Conservation (phyloP, 2,329 filamentous ascomycete species). For the Ceratocystis albifundus region DNA sequence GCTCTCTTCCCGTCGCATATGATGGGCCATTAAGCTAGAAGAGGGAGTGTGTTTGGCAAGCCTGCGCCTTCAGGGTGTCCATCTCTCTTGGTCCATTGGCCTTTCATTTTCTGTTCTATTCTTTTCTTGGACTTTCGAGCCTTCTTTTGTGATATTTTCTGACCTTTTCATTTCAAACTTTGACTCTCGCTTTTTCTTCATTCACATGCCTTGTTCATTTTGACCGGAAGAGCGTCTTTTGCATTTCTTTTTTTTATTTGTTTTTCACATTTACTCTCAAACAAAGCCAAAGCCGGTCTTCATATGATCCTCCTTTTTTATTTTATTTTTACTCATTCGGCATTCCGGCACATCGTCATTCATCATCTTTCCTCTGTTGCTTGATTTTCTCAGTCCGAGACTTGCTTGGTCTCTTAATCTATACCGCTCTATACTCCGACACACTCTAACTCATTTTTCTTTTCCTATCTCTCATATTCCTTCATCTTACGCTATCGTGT, state of each 20-base stretch:
- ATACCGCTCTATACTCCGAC: neutral
- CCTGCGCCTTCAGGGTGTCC: neutral
- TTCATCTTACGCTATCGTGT: neutral
- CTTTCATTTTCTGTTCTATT: neutral
- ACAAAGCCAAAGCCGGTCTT: neutral
- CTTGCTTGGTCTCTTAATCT: neutral
- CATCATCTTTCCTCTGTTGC: neutral
- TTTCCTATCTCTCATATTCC: neutral
- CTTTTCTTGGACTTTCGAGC: neutral
- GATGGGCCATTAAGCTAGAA: constrained; percentile 28
- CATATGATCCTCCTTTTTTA: neutral
- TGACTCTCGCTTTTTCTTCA: too few relatives aligned
- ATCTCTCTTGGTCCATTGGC: neutral
- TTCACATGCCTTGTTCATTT: too few relatives aligned
- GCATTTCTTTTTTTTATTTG: neutral
- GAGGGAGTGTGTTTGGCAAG: neutral
- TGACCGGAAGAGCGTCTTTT: neutral
- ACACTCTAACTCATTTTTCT: neutral
- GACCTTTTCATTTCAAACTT: too few relatives aligned
- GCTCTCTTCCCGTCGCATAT: constrained; percentile 28
- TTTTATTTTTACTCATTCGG: constrained; percentile 9
- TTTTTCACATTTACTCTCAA: neutral
- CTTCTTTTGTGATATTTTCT: too few relatives aligned
- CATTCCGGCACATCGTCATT: too few relatives aligned
- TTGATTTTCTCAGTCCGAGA: neutral